A percentile compares a stretch with the other conserved stretches of the same genome.
phyloP scores from a whole-genome alignment of 2,329 filamentous ascomycete species.

The Decorospora gaudefroyi region DNA sequence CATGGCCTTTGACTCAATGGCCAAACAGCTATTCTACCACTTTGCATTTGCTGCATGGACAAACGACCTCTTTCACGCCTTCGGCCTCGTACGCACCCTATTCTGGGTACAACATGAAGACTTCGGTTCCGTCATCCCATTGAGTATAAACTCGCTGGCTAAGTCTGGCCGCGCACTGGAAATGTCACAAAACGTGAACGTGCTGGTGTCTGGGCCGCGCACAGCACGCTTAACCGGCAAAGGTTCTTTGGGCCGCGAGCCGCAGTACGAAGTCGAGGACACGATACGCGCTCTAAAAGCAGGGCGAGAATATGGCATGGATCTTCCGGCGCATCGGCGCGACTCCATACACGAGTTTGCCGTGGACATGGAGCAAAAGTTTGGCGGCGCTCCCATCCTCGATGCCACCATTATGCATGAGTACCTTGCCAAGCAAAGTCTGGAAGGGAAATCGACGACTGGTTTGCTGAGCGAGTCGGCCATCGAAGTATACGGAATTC shows the following conservation, averaged over 20 bases:
- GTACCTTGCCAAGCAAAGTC: conserved; percentile 30
- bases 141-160: conserved; percentile 57
- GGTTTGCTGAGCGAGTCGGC: conserved; percentile 23
- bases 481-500: conserved; percentile 14
- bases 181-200: conserved; percentile 61
- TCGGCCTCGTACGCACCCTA: conserved; percentile 79
- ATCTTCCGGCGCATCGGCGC: conserved; percentile 35
- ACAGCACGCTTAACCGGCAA: conserved; percentile 17
- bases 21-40: conserved; percentile 63
- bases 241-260: conserved; percentile 27
- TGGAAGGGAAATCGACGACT: conserved; percentile 22
- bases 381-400: conserved; percentile 26
- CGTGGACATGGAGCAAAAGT: conserved; percentile 27
- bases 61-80: conserved; percentile 68
- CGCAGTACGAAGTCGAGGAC: conserved; percentile 40
- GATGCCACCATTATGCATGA: conserved; percentile 14
- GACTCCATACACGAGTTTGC: conserved; percentile 35
- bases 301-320: conserved; percentile 27
- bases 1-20: conserved; percentile 60
- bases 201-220: conserved; percentile 28
- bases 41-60: conserved; percentile 63
- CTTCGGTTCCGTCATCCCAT: conserved; percentile 64
- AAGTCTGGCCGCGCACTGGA: conserved; percentile 65
- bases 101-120: conserved; percentile 70
- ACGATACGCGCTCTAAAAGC: conserved; percentile 28